Base-by-base conservation (phyloP, 164 flowering plant genomes). In the Macadamia integrifolia region DNA sequence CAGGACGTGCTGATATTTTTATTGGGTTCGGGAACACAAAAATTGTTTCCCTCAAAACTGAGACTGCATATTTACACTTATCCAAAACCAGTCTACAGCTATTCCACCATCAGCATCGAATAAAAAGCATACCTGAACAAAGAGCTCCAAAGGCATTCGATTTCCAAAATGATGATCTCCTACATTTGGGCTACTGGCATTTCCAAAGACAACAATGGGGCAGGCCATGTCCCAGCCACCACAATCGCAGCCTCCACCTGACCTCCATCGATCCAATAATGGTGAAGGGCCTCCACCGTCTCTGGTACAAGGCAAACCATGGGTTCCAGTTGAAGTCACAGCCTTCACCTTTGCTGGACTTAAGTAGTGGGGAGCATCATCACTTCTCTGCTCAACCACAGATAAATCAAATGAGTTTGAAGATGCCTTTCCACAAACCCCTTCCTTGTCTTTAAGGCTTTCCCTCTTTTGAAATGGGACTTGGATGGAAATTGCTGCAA, bases 201-300 rank as follows among this genome's bases (percentile, higher is more conserved):
- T 82, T 62, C 76, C 78, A 63, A 87, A 81, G 68, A 90, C 84
- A 29, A 71, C 57, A 23, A 94, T 81, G 28, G 96, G 96, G 60
- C 97, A 94, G 12, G 80, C 88, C 91, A 90, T 86, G 76, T 92
- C 99, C 99, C 99, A 94, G 11, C 99, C 99, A 61, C 99, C 97
- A 78, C 99, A 94, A 64, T 94, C 99, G 66, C 99, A 94, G 29
- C 87, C 83, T 76, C 99, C 99, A 66, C 90, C 93, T n/a, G 76
- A 77, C 71, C 92, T 87, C 99, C 97, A 92, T 40, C 98, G 84
- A 53, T 88, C 88, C 12, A 94, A 85, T 66, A 94, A 78, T 18
- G 89, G 71, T 3, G 92, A 87, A 55, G 97, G 96, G 6, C 85
- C 82, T 6, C 65, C 75, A 68, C 79, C 78, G 60, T 59, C 69